Base-by-base conservation (phyloP, 2,329 filamentous ascomycete genomes). In the Trichoderma hamatum region DNA sequence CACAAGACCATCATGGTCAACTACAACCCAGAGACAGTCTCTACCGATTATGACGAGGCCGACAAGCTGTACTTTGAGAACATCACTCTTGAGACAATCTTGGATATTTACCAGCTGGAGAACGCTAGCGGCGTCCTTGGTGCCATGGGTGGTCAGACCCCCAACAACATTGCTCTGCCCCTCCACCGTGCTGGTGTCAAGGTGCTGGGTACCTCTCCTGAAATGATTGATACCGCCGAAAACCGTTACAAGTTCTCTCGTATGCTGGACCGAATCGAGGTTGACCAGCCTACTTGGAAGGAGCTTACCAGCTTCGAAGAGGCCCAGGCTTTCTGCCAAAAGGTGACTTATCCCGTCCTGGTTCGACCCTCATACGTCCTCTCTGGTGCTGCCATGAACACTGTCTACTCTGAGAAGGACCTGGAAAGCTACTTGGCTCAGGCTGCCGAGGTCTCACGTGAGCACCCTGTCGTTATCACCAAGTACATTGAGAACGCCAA, bases 401-500 rank as follows among this genome's bases (percentile, higher is more conserved):
- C 96, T 0, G 96, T 98, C 43, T 98, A 98, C 84, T 97, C 95
- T 0, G 90, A 96, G 83, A 92, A 95, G 78, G 96, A 98, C 78
- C 84, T 99, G 69, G 92, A 93, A 75, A 90, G 86, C 76, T 98
- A 96, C 80, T 85, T 99, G 55, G 88, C 92, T 72, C 95, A 98
- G 82, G 96, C 96, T 66, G 92, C 88, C 7, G 94, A 97, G 73
- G 96, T 99, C 58, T 98, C 96, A 6, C 90, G 92, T 71, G 95
- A 98, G 71, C 93, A 98, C 79, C 96, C 96, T 0, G 96, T 99
- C 13, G 96, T 99, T 71, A 98, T 99, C 77, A 98, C 95, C 71
- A 99, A 99, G 84, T 99, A 98, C 82, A 98, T 99, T 73, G 96
- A 99, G 84, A 96, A 97, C 74, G 96, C 96, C 73, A 98, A 99